Conservation (phyloP, 768 basidiomycete genomes). For the Trametes maxima region DNA sequence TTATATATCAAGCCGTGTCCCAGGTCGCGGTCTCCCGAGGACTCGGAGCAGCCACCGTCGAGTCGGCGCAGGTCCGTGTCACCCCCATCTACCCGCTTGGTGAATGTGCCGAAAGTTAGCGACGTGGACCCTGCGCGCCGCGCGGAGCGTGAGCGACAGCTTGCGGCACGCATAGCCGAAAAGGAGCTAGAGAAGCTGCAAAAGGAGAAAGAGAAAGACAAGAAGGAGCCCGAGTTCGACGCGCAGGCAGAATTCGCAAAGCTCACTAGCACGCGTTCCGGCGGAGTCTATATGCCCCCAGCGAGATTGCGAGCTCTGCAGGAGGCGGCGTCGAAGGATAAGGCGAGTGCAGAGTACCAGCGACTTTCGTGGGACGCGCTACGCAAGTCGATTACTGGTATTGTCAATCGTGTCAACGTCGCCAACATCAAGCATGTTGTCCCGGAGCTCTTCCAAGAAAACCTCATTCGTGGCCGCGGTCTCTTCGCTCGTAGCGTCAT, state of each 20-base stretch:
- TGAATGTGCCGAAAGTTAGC: constrained; percentile 51
- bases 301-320: constrained; percentile 91
- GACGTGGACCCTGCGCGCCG: constrained; percentile 81
- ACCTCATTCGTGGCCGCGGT: constrained; percentile 90
- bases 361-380: constrained; percentile 97
- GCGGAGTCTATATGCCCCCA: constrained; percentile 97
- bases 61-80: constrained; percentile 48
- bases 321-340: constrained; percentile 78
- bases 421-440: constrained; percentile 94
- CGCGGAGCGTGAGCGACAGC: constrained; percentile 77
- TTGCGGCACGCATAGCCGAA: constrained; percentile 69
- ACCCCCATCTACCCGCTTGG: constrained; percentile 35
- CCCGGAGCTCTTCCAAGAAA: constrained; percentile 90
- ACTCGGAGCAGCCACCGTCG: constrained; percentile 41
- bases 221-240: constrained; percentile 53
- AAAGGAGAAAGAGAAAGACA: constrained; percentile 51
- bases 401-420: constrained; percentile 98
- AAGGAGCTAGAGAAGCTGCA: constrained; percentile 64
- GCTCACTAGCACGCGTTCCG: constrained; percentile 76
- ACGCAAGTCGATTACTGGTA: constrained; percentile 97
- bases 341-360: constrained; percentile 87
- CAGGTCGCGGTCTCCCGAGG: constrained; percentile 39
- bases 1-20: background rate
- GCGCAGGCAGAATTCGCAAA: constrained; percentile 89
- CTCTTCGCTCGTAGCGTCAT: constrained; percentile 93